A percentile compares a stretch with the other conserved stretches of the same genome.
phyloP scores from a whole-genome alignment of 1,284 basidiomycete genomes.

The Phylloboletellus chloephorus region DNA sequence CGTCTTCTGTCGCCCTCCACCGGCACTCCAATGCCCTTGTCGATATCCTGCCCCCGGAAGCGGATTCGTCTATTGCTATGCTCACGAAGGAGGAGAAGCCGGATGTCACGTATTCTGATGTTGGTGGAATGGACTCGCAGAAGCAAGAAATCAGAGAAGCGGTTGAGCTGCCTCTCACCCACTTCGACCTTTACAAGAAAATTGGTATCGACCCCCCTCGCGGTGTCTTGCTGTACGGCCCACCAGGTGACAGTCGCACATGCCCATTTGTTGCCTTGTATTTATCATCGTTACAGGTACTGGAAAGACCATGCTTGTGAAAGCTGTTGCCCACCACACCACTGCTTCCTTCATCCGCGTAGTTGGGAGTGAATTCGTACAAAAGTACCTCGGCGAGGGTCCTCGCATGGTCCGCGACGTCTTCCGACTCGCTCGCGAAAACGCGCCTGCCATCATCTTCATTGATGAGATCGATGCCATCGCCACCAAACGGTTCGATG shows the following conservation, averaged over 20 bases:
- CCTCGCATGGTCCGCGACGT: slow-evolving; percentile 99
- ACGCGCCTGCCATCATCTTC: slow-evolving; percentile 97
- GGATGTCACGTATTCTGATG: slow-evolving; percentile 84
- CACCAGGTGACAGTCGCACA: slow-evolving; percentile 50
- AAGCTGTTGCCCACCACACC: slow-evolving; percentile 96
- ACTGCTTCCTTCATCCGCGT: slow-evolving; percentile 98
- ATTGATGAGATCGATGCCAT: slow-evolving; percentile 99
- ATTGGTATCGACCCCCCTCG: slow-evolving; percentile 98
- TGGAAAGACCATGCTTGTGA: slow-evolving; percentile 99
- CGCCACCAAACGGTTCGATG: slow-evolving; percentile 99
- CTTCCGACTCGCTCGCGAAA: slow-evolving; percentile 95
- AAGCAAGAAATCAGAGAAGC: slow-evolving; percentile 99
- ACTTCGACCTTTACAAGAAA: slow-evolving; percentile 98
- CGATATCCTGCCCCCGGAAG: slow-evolving; percentile 97
- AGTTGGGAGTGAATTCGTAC: slow-evolving; percentile 97
- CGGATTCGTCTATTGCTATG: slow-evolving; percentile 96
- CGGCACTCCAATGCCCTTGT: slow-evolving; percentile 98
- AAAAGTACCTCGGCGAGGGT: slow-evolving; percentile 99
- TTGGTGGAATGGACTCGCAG: slow-evolving; percentile 96
- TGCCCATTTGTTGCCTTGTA: background rate
- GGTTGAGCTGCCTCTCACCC: slow-evolving; percentile 95
- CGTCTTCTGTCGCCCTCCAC: slow-evolving; percentile 94
- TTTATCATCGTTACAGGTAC: slow-evolving; percentile 58
- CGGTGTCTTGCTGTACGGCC: slow-evolving; percentile 80
- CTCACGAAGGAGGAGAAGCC: slow-evolving; percentile 91